Evolutionary conservation across 176 grass and related monocot species (phyloP).

Genomic region (Coix lacrymajobi): DNA sequence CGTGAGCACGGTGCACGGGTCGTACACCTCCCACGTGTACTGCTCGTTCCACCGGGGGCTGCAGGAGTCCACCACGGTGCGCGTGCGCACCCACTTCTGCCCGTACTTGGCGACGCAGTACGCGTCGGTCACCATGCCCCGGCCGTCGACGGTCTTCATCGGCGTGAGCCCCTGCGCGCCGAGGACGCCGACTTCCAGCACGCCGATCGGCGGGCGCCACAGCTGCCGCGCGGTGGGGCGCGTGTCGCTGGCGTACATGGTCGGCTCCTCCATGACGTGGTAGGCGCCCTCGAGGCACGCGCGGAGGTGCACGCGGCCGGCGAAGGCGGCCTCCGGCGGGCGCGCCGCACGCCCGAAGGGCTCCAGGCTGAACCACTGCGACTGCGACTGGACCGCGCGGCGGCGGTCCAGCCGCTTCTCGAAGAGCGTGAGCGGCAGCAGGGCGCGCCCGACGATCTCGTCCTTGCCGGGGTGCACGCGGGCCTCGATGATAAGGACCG

Average conservation of each 20-base stretch:
- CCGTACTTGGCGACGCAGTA: conserved; percentile 91
- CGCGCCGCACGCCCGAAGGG: conserved; percentile 21
- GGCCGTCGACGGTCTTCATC: conserved; percentile 46
- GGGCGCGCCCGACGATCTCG: conserved; percentile 51
- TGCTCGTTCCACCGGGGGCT: conserved; percentile 80
- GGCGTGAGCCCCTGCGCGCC: conserved; percentile 55
- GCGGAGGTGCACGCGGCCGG: conserved; percentile 61
- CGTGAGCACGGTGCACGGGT: conserved; percentile 75
- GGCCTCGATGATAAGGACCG: conserved; percentile 68
- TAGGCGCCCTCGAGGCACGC: conserved; percentile 79
- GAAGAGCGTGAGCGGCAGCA: conserved; percentile 54
- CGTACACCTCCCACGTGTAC: conserved; percentile 88
- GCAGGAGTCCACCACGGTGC: conserved; percentile 51
- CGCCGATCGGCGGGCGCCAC: conserved; percentile 49
- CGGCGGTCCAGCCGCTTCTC: conserved; percentile 53
- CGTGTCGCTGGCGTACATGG: conserved; percentile 70
- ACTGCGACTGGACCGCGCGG: conserved; percentile 45
- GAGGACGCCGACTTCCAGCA: conserved; percentile 78
- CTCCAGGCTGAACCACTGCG: conserved; percentile 80
- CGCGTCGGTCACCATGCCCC: conserved; percentile 47
- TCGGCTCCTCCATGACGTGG: conserved; percentile 77
- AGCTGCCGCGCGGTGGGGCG: conserved; percentile 68
- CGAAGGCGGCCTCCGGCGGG: background rate
- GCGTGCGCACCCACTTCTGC: conserved; percentile 82
- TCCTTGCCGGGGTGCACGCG: conserved; percentile 36